Percentiles rank a stretch among this genome's conserved stretches.
phyloP scores from a whole-genome alignment of 2,329 filamentous ascomycete species.

The Fusarium napiforme region DNA sequence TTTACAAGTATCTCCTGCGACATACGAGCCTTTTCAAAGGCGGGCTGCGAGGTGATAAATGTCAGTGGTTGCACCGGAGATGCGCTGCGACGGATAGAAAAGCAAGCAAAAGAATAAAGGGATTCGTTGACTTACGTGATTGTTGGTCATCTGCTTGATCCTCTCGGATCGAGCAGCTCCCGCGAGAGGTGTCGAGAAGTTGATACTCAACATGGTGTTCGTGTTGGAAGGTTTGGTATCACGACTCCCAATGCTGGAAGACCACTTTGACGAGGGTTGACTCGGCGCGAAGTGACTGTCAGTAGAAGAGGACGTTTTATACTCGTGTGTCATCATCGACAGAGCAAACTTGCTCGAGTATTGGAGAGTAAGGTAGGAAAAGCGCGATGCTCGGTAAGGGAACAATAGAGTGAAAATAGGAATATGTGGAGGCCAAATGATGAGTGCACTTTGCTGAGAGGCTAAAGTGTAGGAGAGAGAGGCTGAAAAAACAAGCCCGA shows the following conservation, averaged over 20 bases:
- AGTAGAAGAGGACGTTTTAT: constrained; percentile 8
- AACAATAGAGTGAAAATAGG: background rate
- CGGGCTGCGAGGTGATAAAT: constrained; percentile 41
- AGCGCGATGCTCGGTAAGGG: background rate
- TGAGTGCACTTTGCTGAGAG: background rate
- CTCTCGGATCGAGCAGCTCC: constrained; percentile 50
- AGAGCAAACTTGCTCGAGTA: background rate
- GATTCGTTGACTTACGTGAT: constrained; percentile 48
- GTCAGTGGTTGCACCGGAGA: background rate
- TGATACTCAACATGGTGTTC: constrained; percentile 51
- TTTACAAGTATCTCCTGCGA: constrained; percentile 52
- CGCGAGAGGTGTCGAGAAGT: constrained; percentile 54
- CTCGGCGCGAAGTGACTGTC: constrained; percentile 13
- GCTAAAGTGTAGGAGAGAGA: constrained; percentile 18
- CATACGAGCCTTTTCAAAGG: constrained; percentile 49
- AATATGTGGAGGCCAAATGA: background rate
- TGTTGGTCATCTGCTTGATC: constrained; percentile 53
- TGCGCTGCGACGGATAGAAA: background rate
- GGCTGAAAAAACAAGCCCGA: constrained; percentile 1
- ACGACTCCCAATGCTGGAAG: constrained; percentile 28
- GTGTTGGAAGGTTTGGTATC: constrained; percentile 27
- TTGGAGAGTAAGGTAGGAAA: background rate
- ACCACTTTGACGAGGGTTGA: constrained; percentile 30
- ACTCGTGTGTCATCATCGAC: constrained; percentile 26
- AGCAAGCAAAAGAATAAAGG: background rate